Evolutionary conservation across 345 rosid genomes (phyloP).

Genomic region (Odontarrhena argentea): DNA sequence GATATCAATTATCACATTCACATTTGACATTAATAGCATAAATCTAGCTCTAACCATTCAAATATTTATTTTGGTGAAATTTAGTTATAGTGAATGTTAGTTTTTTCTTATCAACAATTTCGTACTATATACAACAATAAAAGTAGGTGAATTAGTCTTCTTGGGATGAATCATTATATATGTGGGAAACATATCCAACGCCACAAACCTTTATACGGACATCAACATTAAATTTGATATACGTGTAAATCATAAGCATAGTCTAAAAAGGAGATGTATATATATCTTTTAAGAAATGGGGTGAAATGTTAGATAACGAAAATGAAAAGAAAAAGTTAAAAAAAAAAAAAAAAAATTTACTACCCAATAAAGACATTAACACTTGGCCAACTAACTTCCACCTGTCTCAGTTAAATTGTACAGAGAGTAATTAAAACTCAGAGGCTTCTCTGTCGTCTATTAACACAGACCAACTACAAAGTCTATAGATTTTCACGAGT

Average conservation of each 20-base stretch:
- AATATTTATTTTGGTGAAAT: neutral
- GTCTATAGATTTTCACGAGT: neutral
- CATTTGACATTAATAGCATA: neutral
- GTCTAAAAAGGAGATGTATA: neutral
- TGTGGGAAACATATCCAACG: constrained; percentile 6
- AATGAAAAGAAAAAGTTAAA: neutral
- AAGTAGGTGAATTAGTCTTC: constrained; percentile 5
- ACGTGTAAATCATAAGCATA: constrained; percentile 4
- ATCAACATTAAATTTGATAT: constrained; percentile 9
- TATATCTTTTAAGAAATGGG: constrained; percentile 1
- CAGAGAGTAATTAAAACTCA: constrained; percentile 29
- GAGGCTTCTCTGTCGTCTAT: constrained; percentile 9
- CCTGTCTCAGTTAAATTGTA: constrained; percentile 21
- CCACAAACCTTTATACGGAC: neutral
- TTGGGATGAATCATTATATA: constrained; percentile 12
- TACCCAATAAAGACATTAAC: constrained; percentile 39
- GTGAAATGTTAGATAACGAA: constrained; percentile 10
- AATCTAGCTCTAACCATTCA: neutral
- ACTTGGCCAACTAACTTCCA: constrained; percentile 40
- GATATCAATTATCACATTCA: too few species aligned
- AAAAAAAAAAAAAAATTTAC: constrained; percentile 1
- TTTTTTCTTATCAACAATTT: too few species aligned
- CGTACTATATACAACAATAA: neutral
- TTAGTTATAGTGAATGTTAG: neutral
- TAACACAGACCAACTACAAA: neutral